phyloP scores from a whole-genome alignment of 306 rosid genomes.

The Argentina anserina region DNA sequence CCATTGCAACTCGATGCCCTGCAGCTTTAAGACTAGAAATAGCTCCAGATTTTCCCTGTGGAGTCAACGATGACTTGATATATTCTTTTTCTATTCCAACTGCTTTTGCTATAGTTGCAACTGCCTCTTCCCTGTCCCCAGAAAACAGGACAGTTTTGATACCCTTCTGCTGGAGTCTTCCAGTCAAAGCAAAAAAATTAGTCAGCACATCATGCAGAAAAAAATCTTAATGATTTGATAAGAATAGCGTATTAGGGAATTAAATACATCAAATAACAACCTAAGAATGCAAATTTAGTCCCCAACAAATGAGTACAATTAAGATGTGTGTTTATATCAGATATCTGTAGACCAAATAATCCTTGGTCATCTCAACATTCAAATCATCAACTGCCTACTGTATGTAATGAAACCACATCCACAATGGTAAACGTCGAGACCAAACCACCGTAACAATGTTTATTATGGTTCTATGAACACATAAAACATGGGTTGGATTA shows the following conservation, averaged over 20 bases:
- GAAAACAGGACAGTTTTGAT: slow-evolving; percentile 79
- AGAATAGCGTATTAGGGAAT: neutral
- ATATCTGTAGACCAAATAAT: neutral
- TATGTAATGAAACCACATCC: neutral
- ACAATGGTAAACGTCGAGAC: neutral
- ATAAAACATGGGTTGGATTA: neutral
- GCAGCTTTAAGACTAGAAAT: slow-evolving; percentile 77
- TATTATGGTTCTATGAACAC: neutral
- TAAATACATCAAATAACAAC: slow-evolving; percentile 17
- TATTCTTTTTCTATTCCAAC: slow-evolving; percentile 70
- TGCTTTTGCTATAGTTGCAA: slow-evolving; percentile 76
- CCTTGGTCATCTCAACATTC: neutral
- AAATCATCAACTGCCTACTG: neutral
- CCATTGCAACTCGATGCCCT: slow-evolving; percentile 95
- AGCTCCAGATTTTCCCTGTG: slow-evolving; percentile 68
- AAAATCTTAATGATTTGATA: slow-evolving; percentile 3
- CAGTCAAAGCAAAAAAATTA: slow-evolving; percentile 30
- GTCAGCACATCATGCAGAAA: slow-evolving; percentile 35
- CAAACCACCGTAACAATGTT: neutral
- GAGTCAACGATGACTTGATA: slow-evolving; percentile 74
- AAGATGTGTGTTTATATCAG: neutral
- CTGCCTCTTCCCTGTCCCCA: slow-evolving; percentile 99
- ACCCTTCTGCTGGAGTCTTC: slow-evolving; percentile 89
- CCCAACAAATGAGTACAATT: neutral
- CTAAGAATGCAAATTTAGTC: neutral